Evolutionary conservation across 768 basidiomycete genomes (phyloP), one percentile per base, ranked within the genome.

Genomic region (Scleroderma bovista): DNA sequence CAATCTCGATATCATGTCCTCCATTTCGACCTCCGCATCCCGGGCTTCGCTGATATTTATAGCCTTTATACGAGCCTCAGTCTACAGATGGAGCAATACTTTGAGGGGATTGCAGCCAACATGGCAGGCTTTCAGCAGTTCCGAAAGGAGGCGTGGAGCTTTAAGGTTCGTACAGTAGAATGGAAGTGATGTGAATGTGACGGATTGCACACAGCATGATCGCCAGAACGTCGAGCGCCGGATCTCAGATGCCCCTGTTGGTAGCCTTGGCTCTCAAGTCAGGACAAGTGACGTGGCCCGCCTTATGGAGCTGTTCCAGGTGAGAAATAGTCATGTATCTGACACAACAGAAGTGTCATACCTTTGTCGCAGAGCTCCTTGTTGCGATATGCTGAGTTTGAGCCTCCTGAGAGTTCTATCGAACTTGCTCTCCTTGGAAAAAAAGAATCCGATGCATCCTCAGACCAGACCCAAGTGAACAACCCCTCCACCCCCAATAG

Each of bases 271-370:
- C 44, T 71, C 73, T 38, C 71, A 69, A 48, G 75, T 92, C 50
- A 81, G 78, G 64, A 87, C 88, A 3, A 84, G 86, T 57, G 90
- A 93, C 57, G 72, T 92, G 36, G 86, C 89, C 7, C 75, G 88
- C 17, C 70, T 92, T 15, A 88, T 93, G 86, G 90, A 91, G 57
- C 67, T 91, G 3, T 89, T 91, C 60, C 89, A 90, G 69, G 86
- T 79, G 52, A 49, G 65, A 46, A 33, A 43, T 16, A 10, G 24
- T 9, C 12, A 29, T 17, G 13, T 6, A 10, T 48, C 26, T 19
- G 31, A 16, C n/a, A 41, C 33, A 42, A 31, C n/a, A 31, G 3
- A 19, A 11, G 44, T 24, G 8, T 22, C 33, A 33, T 47, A 10
- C 56, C 39, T 12, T 5, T 29, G 50, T 3, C 47, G 13, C 50